Evolutionary conservation across 305 asterid genomes (phyloP), one percentile per base, ranked within the genome.

Genomic region (Petunia hybrid): DNA sequence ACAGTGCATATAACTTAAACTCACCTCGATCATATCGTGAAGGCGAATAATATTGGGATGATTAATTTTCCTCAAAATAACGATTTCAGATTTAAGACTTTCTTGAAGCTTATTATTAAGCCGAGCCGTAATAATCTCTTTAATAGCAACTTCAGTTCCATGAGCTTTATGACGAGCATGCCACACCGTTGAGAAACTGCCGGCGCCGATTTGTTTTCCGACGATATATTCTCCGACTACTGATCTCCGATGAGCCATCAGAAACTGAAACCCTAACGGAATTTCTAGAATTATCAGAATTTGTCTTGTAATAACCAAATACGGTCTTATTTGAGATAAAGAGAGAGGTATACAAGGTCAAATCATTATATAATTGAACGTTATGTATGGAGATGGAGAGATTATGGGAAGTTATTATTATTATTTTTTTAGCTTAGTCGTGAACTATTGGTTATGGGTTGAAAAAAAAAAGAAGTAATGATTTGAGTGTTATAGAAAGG

Each of bases 151-250:
- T 63, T 93, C 96, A 1, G 92, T 89, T 73, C 97, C 97, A 81
- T 88, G 89, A 55, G 87, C 89, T 36, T 92, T 91, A 85, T 95
- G 99, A 84, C 88, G 89, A 68, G 95, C 99, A 81, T 85, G 97
- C 99, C 99, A 95, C 53, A 95, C 99, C 80, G 93, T 92, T 68
- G 99, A 93, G 89, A 90, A 95, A 39, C 98, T 93, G 3, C 99
- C 99, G 8, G 84, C 67, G 13, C 99, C 99, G 14, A 95, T 84
- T 84, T 91, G 94, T 85, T 85, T 92, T 80, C 92, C 92, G 42
- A 95, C 89, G 86, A 86, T 82, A 80, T 95, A 95, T 31, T 95
- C 97, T 68, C 99, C 99, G 74, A 95, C 97, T 69, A 81, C 57
- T 46, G 65, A 86, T 85, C 90, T 89, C 76, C 81, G 87, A 77